Evolutionary conservation across 164 flowering plant genomes (phyloP).

Genomic region (Akebia trifoliata): DNA sequence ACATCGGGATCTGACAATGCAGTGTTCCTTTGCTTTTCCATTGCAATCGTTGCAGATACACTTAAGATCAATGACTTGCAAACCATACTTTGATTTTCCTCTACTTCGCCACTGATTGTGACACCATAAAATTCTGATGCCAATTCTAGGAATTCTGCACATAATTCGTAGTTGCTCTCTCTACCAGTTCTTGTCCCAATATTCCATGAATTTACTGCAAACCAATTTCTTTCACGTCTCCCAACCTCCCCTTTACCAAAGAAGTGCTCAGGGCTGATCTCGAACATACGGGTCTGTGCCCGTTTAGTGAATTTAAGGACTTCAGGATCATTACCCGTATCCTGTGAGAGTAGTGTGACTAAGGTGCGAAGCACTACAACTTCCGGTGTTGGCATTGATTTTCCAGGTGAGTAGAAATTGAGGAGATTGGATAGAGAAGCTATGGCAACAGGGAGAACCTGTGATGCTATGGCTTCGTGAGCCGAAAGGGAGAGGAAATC

Average conservation of each 20-base stretch:
- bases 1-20: constrained; percentile 48
- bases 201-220: constrained; percentile 81
- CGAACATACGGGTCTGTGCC: constrained; percentile 43
- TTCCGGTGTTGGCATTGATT: constrained; percentile 62
- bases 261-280: constrained; percentile 58
- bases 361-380: constrained; percentile 65
- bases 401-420: constrained; percentile 51
- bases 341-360: constrained; percentile 52
- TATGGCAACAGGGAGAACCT: constrained; percentile 70
- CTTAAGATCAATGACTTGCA: constrained; percentile 63
- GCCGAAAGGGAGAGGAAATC: constrained; percentile 86
- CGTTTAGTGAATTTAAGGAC: constrained; percentile 47
- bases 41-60: constrained; percentile 62
- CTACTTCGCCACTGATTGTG: constrained; percentile 31
- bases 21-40: constrained; percentile 44
- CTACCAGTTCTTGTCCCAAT: constrained; percentile 58
- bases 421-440: constrained; percentile 63
- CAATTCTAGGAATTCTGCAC: constrained; percentile 59
- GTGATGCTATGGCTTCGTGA: constrained; percentile 88
- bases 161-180: constrained; percentile 46
- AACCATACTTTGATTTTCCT: constrained; percentile 42
- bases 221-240: constrained; percentile 76
- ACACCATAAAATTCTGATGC: constrained; percentile 66
- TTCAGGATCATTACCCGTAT: constrained; percentile 43
- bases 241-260: constrained; percentile 82